Conservation (phyloP, 768 basidiomycete species). For the Fibroporia radiculosa region DNA sequence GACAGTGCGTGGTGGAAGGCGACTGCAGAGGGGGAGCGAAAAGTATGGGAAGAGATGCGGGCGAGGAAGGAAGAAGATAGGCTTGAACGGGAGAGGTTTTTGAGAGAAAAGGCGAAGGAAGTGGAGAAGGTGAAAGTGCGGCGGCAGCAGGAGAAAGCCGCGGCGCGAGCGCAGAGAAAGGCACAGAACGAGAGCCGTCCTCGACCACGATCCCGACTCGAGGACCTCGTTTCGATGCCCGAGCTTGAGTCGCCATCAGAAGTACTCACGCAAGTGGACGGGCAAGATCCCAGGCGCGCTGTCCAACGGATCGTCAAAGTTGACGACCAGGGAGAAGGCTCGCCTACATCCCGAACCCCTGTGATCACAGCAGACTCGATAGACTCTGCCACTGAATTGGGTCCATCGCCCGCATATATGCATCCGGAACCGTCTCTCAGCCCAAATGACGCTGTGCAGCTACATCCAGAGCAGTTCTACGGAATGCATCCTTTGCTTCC, state of each 20-base stretch:
- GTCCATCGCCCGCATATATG: too few species aligned
- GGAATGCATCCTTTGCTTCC: neutral
- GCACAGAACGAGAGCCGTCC: neutral
- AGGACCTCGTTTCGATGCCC: neutral
- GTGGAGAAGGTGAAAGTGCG: neutral
- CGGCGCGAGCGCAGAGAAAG: neutral
- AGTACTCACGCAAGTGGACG: too few species aligned
- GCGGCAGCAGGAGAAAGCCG: neutral
- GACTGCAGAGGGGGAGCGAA: neutral
- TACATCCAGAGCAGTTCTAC: too few species aligned
- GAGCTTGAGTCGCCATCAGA: neutral
- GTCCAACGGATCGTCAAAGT: too few species aligned
- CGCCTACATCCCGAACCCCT: too few species aligned
- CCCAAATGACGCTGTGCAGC: too few species aligned
- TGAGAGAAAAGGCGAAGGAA: neutral
- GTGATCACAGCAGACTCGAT: too few species aligned
- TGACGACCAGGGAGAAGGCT: too few species aligned
- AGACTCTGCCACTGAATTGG: too few species aligned
- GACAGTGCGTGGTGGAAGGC: neutral
- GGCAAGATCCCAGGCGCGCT: too few species aligned
- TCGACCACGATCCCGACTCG: neutral
- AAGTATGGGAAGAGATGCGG: neutral
- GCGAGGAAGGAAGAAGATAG: neutral
- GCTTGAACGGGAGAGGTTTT: too few species aligned
- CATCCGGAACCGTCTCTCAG: too few species aligned